phyloP scores from a whole-genome alignment of 768 basidiomycete species.

The Clitopilus passeckerianus region DNA sequence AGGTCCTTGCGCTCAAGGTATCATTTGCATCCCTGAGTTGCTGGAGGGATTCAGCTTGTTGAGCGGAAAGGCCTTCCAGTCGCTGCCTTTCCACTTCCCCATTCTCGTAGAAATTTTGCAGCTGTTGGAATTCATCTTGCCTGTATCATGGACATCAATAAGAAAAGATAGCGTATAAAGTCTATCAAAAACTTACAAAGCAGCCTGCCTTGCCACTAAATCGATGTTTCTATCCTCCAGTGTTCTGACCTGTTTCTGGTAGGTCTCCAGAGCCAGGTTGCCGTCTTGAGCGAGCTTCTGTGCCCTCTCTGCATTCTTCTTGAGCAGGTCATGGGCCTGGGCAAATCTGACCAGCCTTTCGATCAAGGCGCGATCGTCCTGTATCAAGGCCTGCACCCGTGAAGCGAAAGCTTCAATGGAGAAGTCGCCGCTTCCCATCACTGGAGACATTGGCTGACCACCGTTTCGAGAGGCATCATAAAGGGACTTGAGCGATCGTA shows the following conservation, averaged over 20 bases:
- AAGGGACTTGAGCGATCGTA: conserved; percentile 78
- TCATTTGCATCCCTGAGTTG: conserved; percentile 80
- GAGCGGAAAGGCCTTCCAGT: conserved; percentile 61
- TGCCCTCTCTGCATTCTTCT: conserved; percentile 88
- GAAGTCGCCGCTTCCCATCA: conserved; percentile 37
- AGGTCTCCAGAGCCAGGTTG: conserved; percentile 74
- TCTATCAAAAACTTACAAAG: conserved; percentile 39
- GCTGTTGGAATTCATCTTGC: conserved; percentile 57
- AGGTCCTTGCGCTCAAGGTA: conserved; percentile 63
- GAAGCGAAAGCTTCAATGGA: conserved; percentile 71
- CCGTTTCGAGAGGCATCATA: conserved; percentile 44
- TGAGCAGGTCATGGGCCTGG: conserved; percentile 85
- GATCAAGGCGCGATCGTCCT: conserved; percentile 80
- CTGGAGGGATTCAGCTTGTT: conserved; percentile 68
- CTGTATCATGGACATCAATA: conserved; percentile 27
- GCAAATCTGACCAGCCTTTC: conserved; percentile 82
- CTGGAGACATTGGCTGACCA: conserved; percentile 18
- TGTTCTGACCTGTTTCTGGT: conserved; percentile 81
- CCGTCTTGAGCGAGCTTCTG: conserved; percentile 88
- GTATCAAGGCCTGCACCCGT: conserved; percentile 75
- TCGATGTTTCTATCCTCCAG: conserved; percentile 71
- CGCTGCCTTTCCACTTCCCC: conserved; percentile 59
- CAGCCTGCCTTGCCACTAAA: conserved; percentile 45
- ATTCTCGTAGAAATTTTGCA: conserved; percentile 61
- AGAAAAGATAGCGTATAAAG: conserved; percentile 6